A percentile compares a stretch with the other conserved stretches of the same genome.
These are phyloP conservation scores for Neocallimastix lanati DNA, from an alignment of 192 early-diverging fungal genomes.

Conservation along the genomic window DNA sequence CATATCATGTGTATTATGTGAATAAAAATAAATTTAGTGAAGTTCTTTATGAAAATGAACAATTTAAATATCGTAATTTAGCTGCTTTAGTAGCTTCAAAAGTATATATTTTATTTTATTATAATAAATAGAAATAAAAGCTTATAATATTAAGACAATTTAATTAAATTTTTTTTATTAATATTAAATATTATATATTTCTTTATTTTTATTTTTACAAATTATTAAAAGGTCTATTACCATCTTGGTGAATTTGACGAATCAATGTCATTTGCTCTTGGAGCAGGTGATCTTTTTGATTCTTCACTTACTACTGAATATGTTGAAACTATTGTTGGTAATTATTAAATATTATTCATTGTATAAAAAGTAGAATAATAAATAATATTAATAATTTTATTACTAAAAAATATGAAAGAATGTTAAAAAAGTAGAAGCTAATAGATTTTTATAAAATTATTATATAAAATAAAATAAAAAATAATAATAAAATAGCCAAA, in stretches of 20 bases:
- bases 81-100: constrained; percentile 95
- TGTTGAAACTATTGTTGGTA: constrained; percentile 87
- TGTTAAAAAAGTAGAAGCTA: too few species aligned
- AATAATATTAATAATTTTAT: too few species aligned
- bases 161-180: too few species aligned
- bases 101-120: constrained; percentile 15
- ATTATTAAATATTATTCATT: too few species aligned
- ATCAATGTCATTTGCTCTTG: constrained; percentile 85
- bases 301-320: constrained; percentile 63
- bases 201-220: too few species aligned
- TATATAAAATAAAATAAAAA: too few species aligned
- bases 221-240: constrained; percentile 80
- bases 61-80: constrained; percentile 65
- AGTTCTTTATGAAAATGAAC: constrained; percentile 79
- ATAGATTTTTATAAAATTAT: too few species aligned
- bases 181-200: too few species aligned
- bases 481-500: constrained; percentile 31
- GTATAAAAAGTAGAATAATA: too few species aligned
- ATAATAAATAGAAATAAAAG: neutral
- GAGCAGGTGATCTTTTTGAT: constrained; percentile 80
- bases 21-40: constrained; percentile 34
- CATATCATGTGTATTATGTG: too few species aligned
- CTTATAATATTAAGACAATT: too few species aligned
- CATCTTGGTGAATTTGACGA: constrained; percentile 92
- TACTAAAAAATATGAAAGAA: too few species aligned